A percentile compares a stretch with the other conserved stretches of the same genome.
phyloP scores from a whole-genome alignment of 805 yeast species.

The Candida maris region DNA sequence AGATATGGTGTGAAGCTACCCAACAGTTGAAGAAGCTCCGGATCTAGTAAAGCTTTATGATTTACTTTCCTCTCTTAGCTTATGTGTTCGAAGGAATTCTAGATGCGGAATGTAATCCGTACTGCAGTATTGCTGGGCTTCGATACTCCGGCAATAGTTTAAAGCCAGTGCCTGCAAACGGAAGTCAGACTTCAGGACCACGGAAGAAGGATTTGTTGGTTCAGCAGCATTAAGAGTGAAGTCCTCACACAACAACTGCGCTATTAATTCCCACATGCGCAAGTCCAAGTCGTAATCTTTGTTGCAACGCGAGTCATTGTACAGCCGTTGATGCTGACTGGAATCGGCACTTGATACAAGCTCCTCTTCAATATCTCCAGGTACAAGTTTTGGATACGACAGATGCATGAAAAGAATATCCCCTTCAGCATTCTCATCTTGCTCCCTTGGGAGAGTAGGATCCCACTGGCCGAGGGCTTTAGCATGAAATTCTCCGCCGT shows the following conservation, averaged over 20 bases:
- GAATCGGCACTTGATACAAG: slow-evolving; percentile 11
- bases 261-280: slow-evolving; percentile 36
- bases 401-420: slow-evolving; percentile 49
- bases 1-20: slow-evolving; percentile 20
- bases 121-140: slow-evolving; percentile 29
- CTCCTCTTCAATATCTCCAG: slow-evolving; percentile 24
- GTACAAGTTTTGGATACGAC: slow-evolving; percentile 52
- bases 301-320: slow-evolving; percentile 26
- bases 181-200: slow-evolving; percentile 11
- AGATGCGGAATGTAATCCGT: slow-evolving; percentile 35
- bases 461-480: slow-evolving; percentile 43
- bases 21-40: slow-evolving; percentile 11
- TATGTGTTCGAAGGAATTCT: slow-evolving; percentile 30
- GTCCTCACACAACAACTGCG: slow-evolving; percentile 33
- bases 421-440: slow-evolving; percentile 12
- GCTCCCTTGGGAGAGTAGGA: slow-evolving; percentile 37
- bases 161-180: slow-evolving; percentile 25
- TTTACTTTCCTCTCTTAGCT: neutral
- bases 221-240: slow-evolving; percentile 10
- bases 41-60: slow-evolving; percentile 1
- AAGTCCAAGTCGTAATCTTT: slow-evolving; percentile 36
- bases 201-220: slow-evolving; percentile 14
- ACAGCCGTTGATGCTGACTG: slow-evolving; percentile 31
- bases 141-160: slow-evolving; percentile 26
- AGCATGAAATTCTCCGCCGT: slow-evolving; percentile 32